phyloP scores from a whole-genome alignment of 495 filamentous ascomycete genomes.

The Sordaria brevicollis region DNA sequence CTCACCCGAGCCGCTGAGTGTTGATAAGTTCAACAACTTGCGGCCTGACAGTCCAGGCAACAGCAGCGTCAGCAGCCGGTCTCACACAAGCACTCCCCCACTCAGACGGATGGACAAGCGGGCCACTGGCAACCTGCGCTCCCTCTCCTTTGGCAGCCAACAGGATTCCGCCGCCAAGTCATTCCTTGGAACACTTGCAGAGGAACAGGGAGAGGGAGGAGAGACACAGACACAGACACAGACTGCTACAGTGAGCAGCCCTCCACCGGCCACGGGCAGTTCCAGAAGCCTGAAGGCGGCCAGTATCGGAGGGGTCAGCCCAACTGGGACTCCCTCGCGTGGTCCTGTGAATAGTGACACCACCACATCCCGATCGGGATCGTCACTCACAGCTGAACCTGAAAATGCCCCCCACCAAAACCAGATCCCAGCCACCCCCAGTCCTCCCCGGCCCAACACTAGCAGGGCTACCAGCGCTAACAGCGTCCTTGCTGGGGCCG shows the following conservation, averaged over 20 bases:
- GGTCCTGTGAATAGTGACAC: not conserved
- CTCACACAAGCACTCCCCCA: constrained; percentile 45
- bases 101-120: constrained; percentile 65
- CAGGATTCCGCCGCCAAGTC: constrained; percentile 19
- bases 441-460: not conserved
- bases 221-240: no score
- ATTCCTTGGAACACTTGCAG: not conserved
- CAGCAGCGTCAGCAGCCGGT: constrained; percentile 31
- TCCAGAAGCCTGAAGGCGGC: not conserved
- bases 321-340: not conserved
- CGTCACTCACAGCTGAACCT: not conserved
- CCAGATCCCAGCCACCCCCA: constrained; percentile 18
- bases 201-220: not conserved
- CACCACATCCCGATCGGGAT: not conserved
- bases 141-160: constrained; percentile 52
- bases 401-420: constrained; percentile 19
- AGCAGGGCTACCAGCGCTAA: constrained; percentile 3
- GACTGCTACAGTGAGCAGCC: not conserved
- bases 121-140: constrained; percentile 70
- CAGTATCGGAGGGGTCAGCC: not conserved
- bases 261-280: not conserved
- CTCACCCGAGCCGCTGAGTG: constrained; percentile 42
- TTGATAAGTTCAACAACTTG: constrained; percentile 8
- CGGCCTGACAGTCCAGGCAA: constrained; percentile 48
- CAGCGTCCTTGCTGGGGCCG: constrained; percentile 4